Conservation (phyloP, 2,329 filamentous ascomycete genomes). For the Scleromitrula shiraiana region DNA sequence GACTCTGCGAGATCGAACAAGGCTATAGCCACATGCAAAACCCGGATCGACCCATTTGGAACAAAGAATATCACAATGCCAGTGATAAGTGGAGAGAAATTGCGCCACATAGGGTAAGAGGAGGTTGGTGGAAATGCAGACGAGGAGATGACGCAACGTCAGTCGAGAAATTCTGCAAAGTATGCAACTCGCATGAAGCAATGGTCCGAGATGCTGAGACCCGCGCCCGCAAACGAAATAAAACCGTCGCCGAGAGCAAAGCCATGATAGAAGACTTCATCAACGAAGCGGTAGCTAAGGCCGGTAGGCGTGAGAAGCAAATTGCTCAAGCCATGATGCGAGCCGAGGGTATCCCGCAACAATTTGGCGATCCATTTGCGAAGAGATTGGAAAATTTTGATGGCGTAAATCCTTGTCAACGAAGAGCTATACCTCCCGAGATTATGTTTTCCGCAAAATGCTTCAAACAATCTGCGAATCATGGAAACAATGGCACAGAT, state of each 20-base stretch:
- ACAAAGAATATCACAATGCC: constrained; percentile 21
- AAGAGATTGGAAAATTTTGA: not conserved
- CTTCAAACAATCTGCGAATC: not conserved
- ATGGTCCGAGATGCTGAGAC: not conserved
- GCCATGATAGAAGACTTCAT: constrained; percentile 1
- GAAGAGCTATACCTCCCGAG: not conserved
- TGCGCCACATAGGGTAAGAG: constrained; percentile 9
- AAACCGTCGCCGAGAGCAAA: not conserved
- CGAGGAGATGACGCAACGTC: constrained; percentile 11
- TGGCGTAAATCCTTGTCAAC: too few species aligned
- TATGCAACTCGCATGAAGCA: constrained; percentile 7
- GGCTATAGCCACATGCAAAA: constrained; percentile 7
- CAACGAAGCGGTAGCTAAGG: not conserved
- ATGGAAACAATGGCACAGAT: not conserved
- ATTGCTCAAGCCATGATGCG: not conserved
- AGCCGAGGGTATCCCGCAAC: not conserved
- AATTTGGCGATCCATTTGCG: not conserved
- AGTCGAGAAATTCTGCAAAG: constrained; percentile 16
- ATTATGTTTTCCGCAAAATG: constrained; percentile 1
- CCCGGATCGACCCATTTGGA: constrained; percentile 13
- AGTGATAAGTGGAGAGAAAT: constrained; percentile 17
- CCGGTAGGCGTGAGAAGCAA: constrained; percentile 1
- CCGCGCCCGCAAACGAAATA: not conserved
- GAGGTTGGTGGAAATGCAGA: constrained; percentile 27
- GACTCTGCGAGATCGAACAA: constrained; percentile 12